phyloP scores from a whole-genome alignment of 2,329 filamentous ascomycete genomes.

The Beauveria rudraprayagi region DNA sequence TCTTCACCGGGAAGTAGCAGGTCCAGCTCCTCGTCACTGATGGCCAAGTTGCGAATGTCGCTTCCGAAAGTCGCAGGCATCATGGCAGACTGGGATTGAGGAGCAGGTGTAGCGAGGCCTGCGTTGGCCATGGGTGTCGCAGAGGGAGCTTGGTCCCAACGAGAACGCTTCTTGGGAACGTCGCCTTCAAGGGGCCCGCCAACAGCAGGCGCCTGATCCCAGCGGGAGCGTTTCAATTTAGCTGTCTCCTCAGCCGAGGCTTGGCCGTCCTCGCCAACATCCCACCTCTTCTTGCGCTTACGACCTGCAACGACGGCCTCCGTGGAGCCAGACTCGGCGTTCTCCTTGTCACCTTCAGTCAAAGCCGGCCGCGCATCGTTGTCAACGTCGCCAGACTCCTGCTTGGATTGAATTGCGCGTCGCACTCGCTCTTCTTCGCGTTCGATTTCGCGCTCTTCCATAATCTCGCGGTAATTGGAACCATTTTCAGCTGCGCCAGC shows the following conservation, averaged over 20 bases:
- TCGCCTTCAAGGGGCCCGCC: constrained; percentile 37
- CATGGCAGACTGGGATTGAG: constrained; percentile 53
- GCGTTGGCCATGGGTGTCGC: constrained; percentile 67
- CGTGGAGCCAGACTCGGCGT: constrained; percentile 60
- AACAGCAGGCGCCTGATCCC: constrained; percentile 71
- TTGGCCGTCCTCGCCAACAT: constrained; percentile 53
- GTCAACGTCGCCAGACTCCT: constrained; percentile 44
- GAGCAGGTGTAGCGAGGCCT: constrained; percentile 71
- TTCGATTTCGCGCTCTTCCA: constrained; percentile 85
- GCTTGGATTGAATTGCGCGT: constrained; percentile 67
- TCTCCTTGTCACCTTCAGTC: constrained; percentile 67
- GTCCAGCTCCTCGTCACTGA: constrained; percentile 92
- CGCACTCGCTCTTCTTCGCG: constrained; percentile 85
- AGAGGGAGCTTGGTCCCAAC: constrained; percentile 86
- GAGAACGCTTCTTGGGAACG: constrained; percentile 64
- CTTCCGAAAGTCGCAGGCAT: constrained; percentile 63
- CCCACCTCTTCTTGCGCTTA: constrained; percentile 95
- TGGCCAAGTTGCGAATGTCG: constrained; percentile 73
- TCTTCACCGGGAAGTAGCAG: constrained; percentile 78
- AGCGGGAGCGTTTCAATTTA: constrained; percentile 71
- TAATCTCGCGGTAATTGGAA: constrained; percentile 78
- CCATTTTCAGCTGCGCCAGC: constrained; percentile 61
- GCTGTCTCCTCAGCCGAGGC: constrained; percentile 41
- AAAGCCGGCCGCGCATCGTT: constrained; percentile 66
- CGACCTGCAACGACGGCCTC: constrained; percentile 54